Evolutionary conservation across 2,329 filamentous ascomycete genomes (phyloP), one percentile per base, ranked within the genome.

Genomic region (Podosphaera xanthii): DNA sequence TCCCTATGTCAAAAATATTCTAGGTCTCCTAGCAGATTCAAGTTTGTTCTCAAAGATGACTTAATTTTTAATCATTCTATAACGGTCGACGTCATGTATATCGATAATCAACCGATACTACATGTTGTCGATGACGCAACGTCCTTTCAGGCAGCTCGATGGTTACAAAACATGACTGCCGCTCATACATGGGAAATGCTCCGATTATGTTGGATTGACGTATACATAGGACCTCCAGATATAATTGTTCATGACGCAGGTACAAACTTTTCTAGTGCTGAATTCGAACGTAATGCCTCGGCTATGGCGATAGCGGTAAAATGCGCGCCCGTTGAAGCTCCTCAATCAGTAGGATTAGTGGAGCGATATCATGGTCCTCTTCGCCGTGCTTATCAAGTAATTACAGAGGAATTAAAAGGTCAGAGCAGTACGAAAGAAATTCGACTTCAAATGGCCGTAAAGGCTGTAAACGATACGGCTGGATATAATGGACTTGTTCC

Each of bases 51-150:
- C 12, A 36, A 42, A 31, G 35, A 53, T 52, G 48, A 59, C 36
- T 33, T 22, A 12, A 10, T 52, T 7, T 60, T 60, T 44, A 60
- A 60, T 38, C 54, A 60, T 35, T 33, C 56, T n/a, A 34, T 61
- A 2, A 40, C 57, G 33, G 40, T 42, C 6, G 54, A 44, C 22
- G 54, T 57, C 6, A 57, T 44, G 54, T 44, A 57, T 33, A 44
- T 57, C 57, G n/a, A 57, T 33, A 55, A 30, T 55, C 34, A 61
- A 8, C 54, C 42, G 8, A 33, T 61, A 12, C 7, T 61, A 50
- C 30, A 59, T 56, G 38, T 58, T 34, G 9, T 61, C 10, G 36
- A 61, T 48, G 52, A 59, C 36, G 22, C 6, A 22, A 59, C 42
- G 9, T 36, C 30, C 1, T 61, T 55, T 34, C 49, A 56, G 48